Percentiles rank a stretch among this genome's conserved stretches.
phyloP scores from a whole-genome alignment of 2,329 filamentous ascomycete species.

The Xylariaceae sp. region DNA sequence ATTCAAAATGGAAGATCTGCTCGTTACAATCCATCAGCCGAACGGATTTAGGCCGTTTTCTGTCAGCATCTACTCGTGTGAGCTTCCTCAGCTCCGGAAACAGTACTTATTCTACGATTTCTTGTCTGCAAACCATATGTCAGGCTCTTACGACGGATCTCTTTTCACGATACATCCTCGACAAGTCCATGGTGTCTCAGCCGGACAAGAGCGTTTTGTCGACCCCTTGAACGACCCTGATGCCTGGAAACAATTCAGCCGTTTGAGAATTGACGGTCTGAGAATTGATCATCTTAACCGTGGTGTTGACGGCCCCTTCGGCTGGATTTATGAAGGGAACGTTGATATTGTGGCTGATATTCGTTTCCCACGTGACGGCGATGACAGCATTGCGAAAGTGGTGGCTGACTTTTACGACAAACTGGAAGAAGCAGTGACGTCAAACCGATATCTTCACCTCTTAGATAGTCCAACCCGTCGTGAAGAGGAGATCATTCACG shows the following conservation, averaged over 20 bases:
- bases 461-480: slow-evolving; percentile 47
- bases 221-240: slow-evolving; percentile 63
- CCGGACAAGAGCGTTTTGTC: slow-evolving; percentile 55
- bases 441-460: slow-evolving; percentile 64
- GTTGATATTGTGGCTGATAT: slow-evolving; percentile 96
- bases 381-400: slow-evolving; percentile 87
- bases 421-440: slow-evolving; percentile 86
- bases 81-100: slow-evolving; percentile 87
- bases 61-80: slow-evolving; percentile 93
- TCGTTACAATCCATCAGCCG: slow-evolving; percentile 90
- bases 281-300: slow-evolving; percentile 96
- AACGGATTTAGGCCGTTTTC: slow-evolving; percentile 89
- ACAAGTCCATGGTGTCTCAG: slow-evolving; percentile 78
- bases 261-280: slow-evolving; percentile 86
- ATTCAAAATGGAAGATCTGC: slow-evolving; percentile 91
- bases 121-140: slow-evolving; percentile 91
- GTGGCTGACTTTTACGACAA: slow-evolving; percentile 97
- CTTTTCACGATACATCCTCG: slow-evolving; percentile 95
- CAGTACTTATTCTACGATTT: slow-evolving; percentile 99
- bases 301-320: slow-evolving; percentile 88
- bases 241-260: slow-evolving; percentile 93
- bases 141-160: slow-evolving; percentile 90
- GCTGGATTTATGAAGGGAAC: slow-evolving; percentile 96
- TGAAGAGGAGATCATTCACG: slow-evolving; percentile 23
- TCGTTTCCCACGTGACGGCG: slow-evolving; percentile 85